Evolutionary conservation across 1,284 basidiomycete genomes (phyloP).

Genomic region (Sporisorium iseilematis-ciliati): DNA sequence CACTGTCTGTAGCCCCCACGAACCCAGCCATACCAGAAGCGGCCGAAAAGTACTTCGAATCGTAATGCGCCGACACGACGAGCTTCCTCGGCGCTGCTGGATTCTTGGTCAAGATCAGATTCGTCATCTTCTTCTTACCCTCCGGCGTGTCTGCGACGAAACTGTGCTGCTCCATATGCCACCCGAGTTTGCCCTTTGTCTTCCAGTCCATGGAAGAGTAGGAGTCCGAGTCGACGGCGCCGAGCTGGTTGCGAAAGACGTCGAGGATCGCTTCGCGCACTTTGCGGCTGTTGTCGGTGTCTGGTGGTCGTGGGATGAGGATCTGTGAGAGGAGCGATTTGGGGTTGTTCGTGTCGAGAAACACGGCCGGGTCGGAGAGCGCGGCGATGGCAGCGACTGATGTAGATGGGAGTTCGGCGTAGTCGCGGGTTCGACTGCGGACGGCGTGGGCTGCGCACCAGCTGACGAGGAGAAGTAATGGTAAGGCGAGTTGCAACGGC

Average conservation of each 20-base stretch:
- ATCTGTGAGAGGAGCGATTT: conserved; percentile 63
- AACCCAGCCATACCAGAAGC: conserved; percentile 77
- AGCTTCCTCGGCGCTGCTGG: conserved; percentile 86
- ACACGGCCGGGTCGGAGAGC: conserved; percentile 40
- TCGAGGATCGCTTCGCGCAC: conserved; percentile 54
- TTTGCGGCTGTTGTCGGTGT: conserved; percentile 54
- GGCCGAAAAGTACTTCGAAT: conserved; percentile 92
- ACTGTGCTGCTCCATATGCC: conserved; percentile 58
- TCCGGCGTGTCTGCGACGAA: conserved; percentile 77
- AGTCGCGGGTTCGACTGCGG: conserved; percentile 28
- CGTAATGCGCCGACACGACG: conserved; percentile 92
- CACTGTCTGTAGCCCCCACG: conserved; percentile 96
- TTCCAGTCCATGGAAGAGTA: conserved; percentile 14
- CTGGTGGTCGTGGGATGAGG: conserved; percentile 65
- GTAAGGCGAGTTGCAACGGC: not conserved
- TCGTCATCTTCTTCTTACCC: conserved; percentile 84
- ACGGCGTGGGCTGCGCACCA: conserved; percentile 28
- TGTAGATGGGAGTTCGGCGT: conserved; percentile 15
- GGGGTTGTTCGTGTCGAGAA: conserved; percentile 43
- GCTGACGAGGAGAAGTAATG: not conserved
- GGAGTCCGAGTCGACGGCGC: conserved; percentile 11
- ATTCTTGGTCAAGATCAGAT: conserved; percentile 89
- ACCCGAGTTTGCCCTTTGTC: conserved; percentile 36
- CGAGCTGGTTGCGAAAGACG: conserved; percentile 44
- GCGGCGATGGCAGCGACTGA: conserved; percentile 20